phyloP scores from a whole-genome alignment of 495 filamentous ascomycete genomes.

The Penicillium longicatenatum region DNA sequence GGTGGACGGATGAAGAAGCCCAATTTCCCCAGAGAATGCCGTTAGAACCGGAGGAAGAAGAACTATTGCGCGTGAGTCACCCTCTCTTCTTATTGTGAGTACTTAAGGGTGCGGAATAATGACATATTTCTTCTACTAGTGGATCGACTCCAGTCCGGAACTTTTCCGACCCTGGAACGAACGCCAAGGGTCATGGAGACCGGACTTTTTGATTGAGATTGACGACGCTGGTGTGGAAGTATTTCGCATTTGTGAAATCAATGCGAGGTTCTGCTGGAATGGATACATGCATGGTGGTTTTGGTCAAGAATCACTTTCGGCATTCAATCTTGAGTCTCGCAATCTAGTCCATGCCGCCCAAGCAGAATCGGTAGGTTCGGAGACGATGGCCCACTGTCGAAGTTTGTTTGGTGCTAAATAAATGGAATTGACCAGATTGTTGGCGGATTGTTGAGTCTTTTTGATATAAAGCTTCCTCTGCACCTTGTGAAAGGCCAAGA shows the following conservation, averaged over 20 bases:
- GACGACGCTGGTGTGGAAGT: slow-evolving; percentile 15
- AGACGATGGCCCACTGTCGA: no score
- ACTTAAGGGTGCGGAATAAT: no score
- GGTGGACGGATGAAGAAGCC: slow-evolving; percentile 40
- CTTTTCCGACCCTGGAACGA: slow-evolving; percentile 12
- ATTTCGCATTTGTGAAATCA: slow-evolving; percentile 47
- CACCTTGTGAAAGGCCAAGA: slow-evolving; percentile 40
- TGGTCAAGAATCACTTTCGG: slow-evolving; percentile 23
- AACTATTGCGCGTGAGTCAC: slow-evolving; percentile 23
- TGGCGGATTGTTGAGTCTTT: slow-evolving; percentile 22
- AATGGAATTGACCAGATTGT: no score
- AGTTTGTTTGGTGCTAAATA: no score
- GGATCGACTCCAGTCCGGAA: slow-evolving; percentile 11
- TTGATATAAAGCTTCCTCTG: slow-evolving; percentile 29
- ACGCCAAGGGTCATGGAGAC: slow-evolving; percentile 40
- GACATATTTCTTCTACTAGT: slow-evolving; percentile 8
- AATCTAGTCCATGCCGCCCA: slow-evolving; percentile 12
- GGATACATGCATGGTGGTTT: slow-evolving; percentile 28
- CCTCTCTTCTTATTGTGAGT: no score
- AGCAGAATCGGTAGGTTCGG: slow-evolving; percentile 11
- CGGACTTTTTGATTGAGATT: slow-evolving; percentile 45
- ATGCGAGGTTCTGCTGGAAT: slow-evolving; percentile 47
- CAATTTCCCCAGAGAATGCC: slow-evolving; percentile 42
- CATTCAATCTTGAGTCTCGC: slow-evolving; percentile 8
- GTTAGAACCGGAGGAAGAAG: slow-evolving; percentile 35